A percentile compares a stretch with the other conserved stretches of the same genome.
Conservation (phyloP, 2,329 filamentous ascomycete species). For the Alternaria sp. region DNA sequence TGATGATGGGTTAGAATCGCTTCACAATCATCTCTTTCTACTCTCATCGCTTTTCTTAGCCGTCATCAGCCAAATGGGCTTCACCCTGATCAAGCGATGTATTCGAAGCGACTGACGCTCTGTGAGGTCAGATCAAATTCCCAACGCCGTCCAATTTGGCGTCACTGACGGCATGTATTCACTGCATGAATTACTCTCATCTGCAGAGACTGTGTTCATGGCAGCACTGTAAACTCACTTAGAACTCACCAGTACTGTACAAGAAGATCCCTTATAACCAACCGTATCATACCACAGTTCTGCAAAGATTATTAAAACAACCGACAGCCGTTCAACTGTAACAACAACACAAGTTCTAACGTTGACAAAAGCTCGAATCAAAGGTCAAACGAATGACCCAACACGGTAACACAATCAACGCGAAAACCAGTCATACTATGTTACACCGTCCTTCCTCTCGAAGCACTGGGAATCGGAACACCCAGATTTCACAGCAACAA, state of each 20-base stretch:
- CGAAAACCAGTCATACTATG: neutral
- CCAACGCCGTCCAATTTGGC: neutral
- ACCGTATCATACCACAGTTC: neutral
- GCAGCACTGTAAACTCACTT: neutral
- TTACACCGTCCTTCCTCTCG: neutral
- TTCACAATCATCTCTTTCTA: neutral
- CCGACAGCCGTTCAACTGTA: neutral
- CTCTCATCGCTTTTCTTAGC: neutral
- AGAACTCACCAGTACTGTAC: neutral
- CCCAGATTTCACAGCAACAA: neutral
- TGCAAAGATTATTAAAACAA: neutral
- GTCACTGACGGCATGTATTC: neutral
- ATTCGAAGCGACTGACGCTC: neutral
- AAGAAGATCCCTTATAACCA: neutral
- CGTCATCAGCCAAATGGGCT: neutral
- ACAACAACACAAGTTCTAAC: neutral
- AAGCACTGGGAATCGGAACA: conserved; percentile 1
- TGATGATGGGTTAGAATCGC: conserved; percentile 29
- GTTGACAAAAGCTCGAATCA: neutral
- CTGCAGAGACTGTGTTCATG: neutral
- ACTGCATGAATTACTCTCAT: neutral
- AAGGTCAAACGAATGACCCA: neutral
- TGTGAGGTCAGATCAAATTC: neutral
- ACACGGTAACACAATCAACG: neutral
- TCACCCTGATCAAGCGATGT: neutral